These are phyloP conservation scores for Salvia miltiorrhiza DNA, from an alignment of 257 asterid genomes.

Conservation along the genomic window DNA sequence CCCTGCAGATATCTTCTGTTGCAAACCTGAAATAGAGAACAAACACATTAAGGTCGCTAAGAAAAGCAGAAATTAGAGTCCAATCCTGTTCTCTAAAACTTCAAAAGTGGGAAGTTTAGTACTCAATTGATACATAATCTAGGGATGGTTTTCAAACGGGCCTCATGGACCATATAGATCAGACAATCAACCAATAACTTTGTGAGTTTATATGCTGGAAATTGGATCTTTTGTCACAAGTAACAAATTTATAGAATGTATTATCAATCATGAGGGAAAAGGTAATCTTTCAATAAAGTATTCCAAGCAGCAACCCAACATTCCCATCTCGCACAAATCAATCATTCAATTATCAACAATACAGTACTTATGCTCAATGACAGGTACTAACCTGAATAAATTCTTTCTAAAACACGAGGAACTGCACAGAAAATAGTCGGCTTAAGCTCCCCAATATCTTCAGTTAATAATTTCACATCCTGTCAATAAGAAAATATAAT, in stretches of 20 bases:
- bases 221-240: constrained; percentile 12
- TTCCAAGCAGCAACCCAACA: constrained; percentile 2
- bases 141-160: constrained; percentile 14
- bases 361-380: neutral
- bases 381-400: constrained; percentile 60
- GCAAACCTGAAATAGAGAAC: constrained; percentile 59
- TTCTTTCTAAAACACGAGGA: constrained; percentile 93
- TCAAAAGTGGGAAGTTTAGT: neutral
- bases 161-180: neutral
- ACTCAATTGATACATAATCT: neutral
- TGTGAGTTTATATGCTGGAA: constrained; percentile 3
- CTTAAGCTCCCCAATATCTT: constrained; percentile 80
- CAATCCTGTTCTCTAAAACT: constrained; percentile 9
- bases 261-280: neutral
- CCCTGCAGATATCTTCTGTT: constrained; percentile 80
- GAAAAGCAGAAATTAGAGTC: constrained; percentile 7
- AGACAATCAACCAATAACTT: neutral
- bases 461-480: constrained; percentile 89
- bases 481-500: constrained; percentile 27
- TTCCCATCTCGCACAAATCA: constrained; percentile 15
- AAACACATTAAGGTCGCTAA: constrained; percentile 6
- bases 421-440: constrained; percentile 95
- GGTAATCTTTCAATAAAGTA: constrained; percentile 4
- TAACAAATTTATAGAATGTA: constrained; percentile 1
- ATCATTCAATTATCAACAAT: neutral